Evolutionary conservation across 495 filamentous ascomycete genomes (phyloP), one percentile per base, ranked within the genome.

Genomic region (Thermothielavioides terrestris): DNA sequence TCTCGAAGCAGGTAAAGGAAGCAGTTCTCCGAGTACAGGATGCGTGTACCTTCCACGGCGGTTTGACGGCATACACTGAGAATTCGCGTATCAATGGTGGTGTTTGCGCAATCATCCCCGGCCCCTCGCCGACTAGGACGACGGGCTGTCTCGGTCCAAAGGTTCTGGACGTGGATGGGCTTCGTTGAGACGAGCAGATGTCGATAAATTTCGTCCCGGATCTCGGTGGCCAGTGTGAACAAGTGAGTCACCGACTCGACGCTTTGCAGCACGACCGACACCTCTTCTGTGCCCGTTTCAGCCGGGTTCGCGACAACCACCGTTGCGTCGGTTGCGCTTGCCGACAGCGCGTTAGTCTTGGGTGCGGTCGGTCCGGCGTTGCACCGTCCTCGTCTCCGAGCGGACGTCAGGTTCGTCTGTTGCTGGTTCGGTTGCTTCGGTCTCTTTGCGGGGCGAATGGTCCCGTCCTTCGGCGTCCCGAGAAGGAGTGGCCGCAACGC

Each of bases 1-100:
- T 75, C 67, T 2, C 68, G 61, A n/a, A 73, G 46, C 9, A 55
- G 46, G 46, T 74, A 73, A 0, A 52, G 12, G 46, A 75, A 75
- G 0, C 31, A 57, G 26, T 75, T 75, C 37, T 68, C 59, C 1
- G 65, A 68, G 39, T 64, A 75, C 0, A 75, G 59, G 4, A 74
- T 48, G 0, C 46, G 55, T 1, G 55, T 40, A 5, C 62, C 72
- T 42, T 72, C 64, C 1, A 32, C 9, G 1, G 42, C 47, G 11
- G 65, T 40, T 9, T 55, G 53, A 2, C 49, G 52, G 42, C 66
- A 68, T 0, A 60, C 62, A 9, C 35, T 40, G 28, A 75, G 46
- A 27, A 75, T 68, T 0, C 50, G 26, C 1, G 65, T 37, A 20
- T 73, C 44, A 43, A 65, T 58, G 20, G 25, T 34, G 4, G 21